A percentile compares a stretch with the other conserved stretches of the same genome.
Evolutionary conservation across 805 yeast genomes (phyloP).

Genomic region (Aciculoconidium aculeatum): DNA sequence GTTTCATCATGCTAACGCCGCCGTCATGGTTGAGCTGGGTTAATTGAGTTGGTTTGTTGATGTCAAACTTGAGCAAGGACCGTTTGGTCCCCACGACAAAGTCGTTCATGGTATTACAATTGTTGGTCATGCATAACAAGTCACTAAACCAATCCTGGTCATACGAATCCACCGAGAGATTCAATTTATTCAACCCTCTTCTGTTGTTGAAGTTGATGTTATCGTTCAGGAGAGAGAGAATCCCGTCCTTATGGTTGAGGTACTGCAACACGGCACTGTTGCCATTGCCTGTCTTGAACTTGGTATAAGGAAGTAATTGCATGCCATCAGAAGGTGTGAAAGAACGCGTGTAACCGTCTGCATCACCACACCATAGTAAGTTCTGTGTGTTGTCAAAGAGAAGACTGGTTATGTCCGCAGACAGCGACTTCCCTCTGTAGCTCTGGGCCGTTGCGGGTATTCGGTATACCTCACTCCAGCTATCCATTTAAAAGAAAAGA

Average conservation of each 20-base stretch:
- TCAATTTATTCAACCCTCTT: conserved; percentile 25
- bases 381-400: conserved; percentile 69
- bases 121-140: conserved; percentile 26
- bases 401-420: conserved; percentile 19
- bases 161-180: conserved; percentile 10
- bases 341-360: conserved; percentile 43
- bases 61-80: conserved; percentile 27
- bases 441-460: conserved; percentile 8
- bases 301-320: conserved; percentile 31
- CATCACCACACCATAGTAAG: conserved; percentile 80
- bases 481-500: conserved; percentile 12
- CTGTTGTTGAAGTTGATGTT: conserved; percentile 30
- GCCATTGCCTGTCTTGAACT: conserved; percentile 21
- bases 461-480: conserved; percentile 13
- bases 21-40: conserved; percentile 34
- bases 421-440: not conserved
- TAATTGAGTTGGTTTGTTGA: conserved; percentile 22
- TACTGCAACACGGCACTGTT: conserved; percentile 22
- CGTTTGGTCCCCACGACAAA: conserved; percentile 23
- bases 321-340: conserved; percentile 16
- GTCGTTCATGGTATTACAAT: conserved; percentile 25
- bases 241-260: conserved; percentile 27
- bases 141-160: conserved; percentile 6
- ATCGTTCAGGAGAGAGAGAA: conserved; percentile 27
- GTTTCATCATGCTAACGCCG: conserved; percentile 42